Percentiles rank a stretch among this genome's conserved stretches.
These are phyloP conservation scores for Artemisia annua DNA, from an alignment of 129 eudicot species.

Conservation along the genomic window DNA sequence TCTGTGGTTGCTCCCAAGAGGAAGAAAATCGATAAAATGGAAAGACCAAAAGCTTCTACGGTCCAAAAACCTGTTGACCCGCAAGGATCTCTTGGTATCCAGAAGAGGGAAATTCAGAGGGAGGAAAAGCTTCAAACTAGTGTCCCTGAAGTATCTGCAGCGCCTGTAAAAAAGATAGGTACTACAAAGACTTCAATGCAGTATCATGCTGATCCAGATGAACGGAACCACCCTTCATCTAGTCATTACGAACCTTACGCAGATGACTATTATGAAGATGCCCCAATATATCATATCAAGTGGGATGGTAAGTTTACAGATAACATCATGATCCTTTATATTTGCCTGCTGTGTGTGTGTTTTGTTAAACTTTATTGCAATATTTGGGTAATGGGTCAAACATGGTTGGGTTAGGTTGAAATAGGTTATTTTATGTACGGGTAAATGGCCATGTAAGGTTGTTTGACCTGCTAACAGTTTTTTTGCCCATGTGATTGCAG, in stretches of 20 bases:
- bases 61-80: not conserved
- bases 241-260: not conserved
- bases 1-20: not conserved
- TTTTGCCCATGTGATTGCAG: not conserved
- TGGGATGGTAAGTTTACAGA: not conserved
- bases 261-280: not conserved
- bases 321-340: not conserved
- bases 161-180: not conserved
- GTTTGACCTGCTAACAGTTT: not conserved
- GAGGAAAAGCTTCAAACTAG: not conserved
- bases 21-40: not conserved
- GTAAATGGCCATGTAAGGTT: not conserved
- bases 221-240: not conserved
- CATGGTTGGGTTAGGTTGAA: not conserved
- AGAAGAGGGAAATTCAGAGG: not conserved
- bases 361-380: not conserved
- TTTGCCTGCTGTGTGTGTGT: not conserved
- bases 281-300: not conserved
- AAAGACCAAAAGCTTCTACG: not conserved
- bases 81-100: not conserved
- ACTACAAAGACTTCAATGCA: not conserved
- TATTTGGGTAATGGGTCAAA: conserved; percentile 1
- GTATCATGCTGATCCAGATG: not conserved
- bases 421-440: not conserved
- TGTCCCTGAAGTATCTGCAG: not conserved